Conservation (phyloP, 2,329 filamentous ascomycete genomes). For the Exophiala bonariae region DNA sequence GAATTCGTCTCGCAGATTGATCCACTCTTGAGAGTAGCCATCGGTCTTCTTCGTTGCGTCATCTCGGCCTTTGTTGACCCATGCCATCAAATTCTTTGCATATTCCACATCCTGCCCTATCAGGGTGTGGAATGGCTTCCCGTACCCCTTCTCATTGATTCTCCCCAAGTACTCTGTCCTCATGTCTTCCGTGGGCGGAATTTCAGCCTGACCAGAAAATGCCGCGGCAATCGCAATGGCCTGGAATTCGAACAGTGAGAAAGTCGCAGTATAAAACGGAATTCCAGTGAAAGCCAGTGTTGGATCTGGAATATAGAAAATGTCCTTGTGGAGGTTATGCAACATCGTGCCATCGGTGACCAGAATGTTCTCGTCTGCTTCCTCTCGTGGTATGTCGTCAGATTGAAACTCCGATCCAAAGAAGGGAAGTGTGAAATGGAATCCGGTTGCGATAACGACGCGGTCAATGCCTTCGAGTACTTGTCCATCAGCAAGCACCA, state of each 20-base stretch:
- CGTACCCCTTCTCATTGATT: constrained; percentile 30
- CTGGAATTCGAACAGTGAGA: constrained; percentile 70
- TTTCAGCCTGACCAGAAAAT: constrained; percentile 49
- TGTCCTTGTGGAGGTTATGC: constrained; percentile 69
- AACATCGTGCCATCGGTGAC: constrained; percentile 63
- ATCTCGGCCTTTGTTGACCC: constrained; percentile 32
- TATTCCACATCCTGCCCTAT: constrained; percentile 34
- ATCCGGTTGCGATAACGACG: constrained; percentile 68
- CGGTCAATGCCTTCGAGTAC: constrained; percentile 57
- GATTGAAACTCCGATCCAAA: constrained; percentile 51
- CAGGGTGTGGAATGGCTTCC: constrained; percentile 38
- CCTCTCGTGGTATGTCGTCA: constrained; percentile 42
- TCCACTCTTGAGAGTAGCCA: constrained; percentile 10
- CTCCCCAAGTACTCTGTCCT: constrained; percentile 31
- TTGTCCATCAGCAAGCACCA: constrained; percentile 55
- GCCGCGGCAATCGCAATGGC: constrained; percentile 61
- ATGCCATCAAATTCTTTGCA: constrained; percentile 33
- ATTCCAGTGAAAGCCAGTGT: constrained; percentile 65
- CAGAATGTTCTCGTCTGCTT: constrained; percentile 55
- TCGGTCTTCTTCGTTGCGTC: constrained; percentile 3
- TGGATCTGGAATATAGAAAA: constrained; percentile 69
- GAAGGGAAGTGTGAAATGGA: constrained; percentile 67
- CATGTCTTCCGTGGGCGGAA: constrained; percentile 48
- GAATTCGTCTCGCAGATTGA: neutral
- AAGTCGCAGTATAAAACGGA: constrained; percentile 65